Evolutionary conservation across 352 stramenopile species (phyloP), one percentile per base, ranked within the genome.

Genomic region (Pythium folliculosum): DNA sequence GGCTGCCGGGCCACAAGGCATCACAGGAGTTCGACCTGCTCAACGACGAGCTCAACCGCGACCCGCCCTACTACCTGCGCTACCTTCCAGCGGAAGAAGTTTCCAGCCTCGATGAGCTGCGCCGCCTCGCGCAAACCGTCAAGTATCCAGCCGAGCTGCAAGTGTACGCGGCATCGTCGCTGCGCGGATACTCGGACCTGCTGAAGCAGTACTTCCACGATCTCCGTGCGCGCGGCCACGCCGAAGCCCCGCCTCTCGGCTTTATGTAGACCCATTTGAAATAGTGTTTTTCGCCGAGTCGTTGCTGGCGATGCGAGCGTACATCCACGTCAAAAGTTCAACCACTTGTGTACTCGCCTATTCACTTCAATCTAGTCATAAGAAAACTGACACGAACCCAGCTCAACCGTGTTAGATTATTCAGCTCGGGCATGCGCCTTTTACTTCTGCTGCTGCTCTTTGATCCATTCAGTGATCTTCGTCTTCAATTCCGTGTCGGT

Each of bases 41-140:
- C 4, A 74, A 86, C 35, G 65, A 82, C 9, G 79, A 86, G 54
- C 71, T 94, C 30, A 75, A 74, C 23, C 81, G 82, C 13, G 78
- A 91, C 25, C 81, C 81, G 17, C 85, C 85, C 23, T 90, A 92
- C 67, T 91, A 90, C 63, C 69, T 94, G 45, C 78, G 85, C 0
- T 90, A 90, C 51, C 60, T 91, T 19, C 83, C 84, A 37, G 76
- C 76, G 2, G 84, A 91, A 32, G 81, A 93, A 38, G 67, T 90
- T 1, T 78, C 78, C 19, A 76, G 72, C 38, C 63, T 93, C 9
- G 82, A 91, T 21, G 81, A 91, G 14, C 67, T 91, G 22, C 74
- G 79, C 16, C 70, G 78, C 32, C 72, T 91, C 7, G 84, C 81
- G 4, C 80, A 74, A 43, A 77, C 78, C 0, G 72, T 90, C 16